phyloP scores from a whole-genome alignment of 2,329 filamentous ascomycete species.

The Beauveria brongniartii region DNA sequence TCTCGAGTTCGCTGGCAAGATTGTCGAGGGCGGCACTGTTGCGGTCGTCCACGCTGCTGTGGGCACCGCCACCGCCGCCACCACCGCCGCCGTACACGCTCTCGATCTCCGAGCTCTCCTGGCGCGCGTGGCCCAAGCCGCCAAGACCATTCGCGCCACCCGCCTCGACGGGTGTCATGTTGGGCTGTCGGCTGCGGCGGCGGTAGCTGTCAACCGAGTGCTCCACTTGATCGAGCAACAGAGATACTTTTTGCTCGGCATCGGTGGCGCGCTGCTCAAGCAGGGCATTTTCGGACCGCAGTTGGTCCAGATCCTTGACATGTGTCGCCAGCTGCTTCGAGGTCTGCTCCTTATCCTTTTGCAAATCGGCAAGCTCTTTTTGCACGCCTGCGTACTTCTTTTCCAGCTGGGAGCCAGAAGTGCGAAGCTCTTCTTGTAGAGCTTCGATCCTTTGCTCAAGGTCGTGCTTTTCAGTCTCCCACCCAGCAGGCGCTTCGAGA shows the following conservation, averaged over 20 bases:
- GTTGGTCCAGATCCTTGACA: constrained; percentile 65
- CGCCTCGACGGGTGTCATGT: constrained; percentile 43
- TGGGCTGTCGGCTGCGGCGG: constrained; percentile 57
- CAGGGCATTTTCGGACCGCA: constrained; percentile 72
- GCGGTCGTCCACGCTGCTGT: constrained; percentile 38
- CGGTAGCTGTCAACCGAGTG: constrained; percentile 91
- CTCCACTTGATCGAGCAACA: constrained; percentile 91
- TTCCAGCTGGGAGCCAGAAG: constrained; percentile 61
- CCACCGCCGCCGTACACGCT: constrained; percentile 46
- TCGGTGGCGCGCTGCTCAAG: constrained; percentile 81
- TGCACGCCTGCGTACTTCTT: constrained; percentile 59
- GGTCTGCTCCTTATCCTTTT: constrained; percentile 59
- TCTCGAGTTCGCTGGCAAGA: constrained; percentile 85
- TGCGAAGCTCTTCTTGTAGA: constrained; percentile 61
- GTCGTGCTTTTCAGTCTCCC: constrained; percentile 64
- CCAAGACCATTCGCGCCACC: constrained; percentile 26
- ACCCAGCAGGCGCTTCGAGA: constrained; percentile 44
- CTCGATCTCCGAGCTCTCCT: constrained; percentile 51
- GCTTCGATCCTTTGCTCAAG: constrained; percentile 62
- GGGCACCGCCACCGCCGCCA: constrained; percentile 20
- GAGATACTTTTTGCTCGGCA: constrained; percentile 85
- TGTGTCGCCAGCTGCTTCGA: constrained; percentile 49
- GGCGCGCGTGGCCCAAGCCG: constrained; percentile 36
- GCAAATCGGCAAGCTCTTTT: constrained; percentile 57
- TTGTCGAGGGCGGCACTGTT: constrained; percentile 73